Evolutionary conservation across 331 rosid species (phyloP), one percentile per base, ranked within the genome.

Genomic region (Saraca asoca): DNA sequence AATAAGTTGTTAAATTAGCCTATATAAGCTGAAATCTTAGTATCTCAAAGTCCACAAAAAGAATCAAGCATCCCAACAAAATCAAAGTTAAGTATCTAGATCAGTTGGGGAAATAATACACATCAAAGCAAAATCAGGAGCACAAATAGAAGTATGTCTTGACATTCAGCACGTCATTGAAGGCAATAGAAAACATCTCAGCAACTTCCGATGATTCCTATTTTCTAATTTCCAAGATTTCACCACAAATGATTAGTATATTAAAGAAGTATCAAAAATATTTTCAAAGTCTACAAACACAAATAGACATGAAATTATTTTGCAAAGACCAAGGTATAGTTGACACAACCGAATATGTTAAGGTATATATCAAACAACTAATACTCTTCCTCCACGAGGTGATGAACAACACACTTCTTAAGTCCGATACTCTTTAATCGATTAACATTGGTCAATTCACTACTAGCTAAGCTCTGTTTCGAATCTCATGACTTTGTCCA

Each of bases 1-100:
- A 69, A 63, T 29, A 48, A 44, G 33, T 48, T 19, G 11, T 51
- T 59, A 55, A 19, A 57, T 59, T 63, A 35, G 54, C 51, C 34
- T 9, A 58, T 17, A 60, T 14, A 15, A n/a, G 13, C 51, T 5
- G 38, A 52, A 9, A 42, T 29, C 6, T 51, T 37, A 29, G 67
- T n/a, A 49, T 37, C 66, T 33, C 48, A n/a, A 16, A 48, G 58
- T 59, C 57, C 7, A 33, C 18, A 37, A 54, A 42, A 19, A 46
- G 6, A n/a, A 41, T 9, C 9, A 58, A 18, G 13, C 9, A n/a
- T 42, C 50, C 33, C 46, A 15, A 52, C 56, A 43, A 15, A 29
- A 34, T 44, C 39, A 63, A 68, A 63, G 9, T 12, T 9, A 39
- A 12, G 7, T 38, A 39, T 5, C 34, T 2, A n/a, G 35, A 58